phyloP scores from a whole-genome alignment of 2,329 filamentous ascomycete genomes.

The Pyrenochaeta sp. region DNA sequence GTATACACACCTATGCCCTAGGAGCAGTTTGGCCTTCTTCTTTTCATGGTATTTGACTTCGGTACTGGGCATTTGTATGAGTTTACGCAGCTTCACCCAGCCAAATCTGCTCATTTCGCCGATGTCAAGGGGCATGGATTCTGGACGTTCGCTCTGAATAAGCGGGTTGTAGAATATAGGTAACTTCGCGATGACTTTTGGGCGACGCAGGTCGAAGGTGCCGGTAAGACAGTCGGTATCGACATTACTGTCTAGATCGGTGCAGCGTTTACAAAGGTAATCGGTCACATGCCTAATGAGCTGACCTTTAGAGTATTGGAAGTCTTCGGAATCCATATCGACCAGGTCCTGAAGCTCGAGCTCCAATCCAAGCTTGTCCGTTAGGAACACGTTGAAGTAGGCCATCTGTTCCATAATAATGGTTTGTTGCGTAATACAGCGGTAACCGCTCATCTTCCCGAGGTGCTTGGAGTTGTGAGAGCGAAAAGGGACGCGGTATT shows the following conservation, averaged over 20 bases:
- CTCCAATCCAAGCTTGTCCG: constrained; percentile 3
- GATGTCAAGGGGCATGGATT: constrained; percentile 7
- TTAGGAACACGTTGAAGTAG: constrained; percentile 13
- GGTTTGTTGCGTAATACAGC: constrained; percentile 13
- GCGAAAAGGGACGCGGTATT: constrained; percentile 18
- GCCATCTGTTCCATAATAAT: constrained; percentile 10
- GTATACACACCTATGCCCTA: constrained; percentile 12
- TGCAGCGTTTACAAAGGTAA: constrained; percentile 7
- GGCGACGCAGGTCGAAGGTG: constrained; percentile 13
- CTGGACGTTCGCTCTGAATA: neutral
- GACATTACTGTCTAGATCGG: constrained; percentile 8
- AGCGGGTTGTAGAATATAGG: neutral
- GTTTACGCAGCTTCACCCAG: constrained; percentile 12
- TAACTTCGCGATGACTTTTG: constrained; percentile 2
- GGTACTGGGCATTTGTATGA: constrained; percentile 8
- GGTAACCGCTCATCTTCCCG: constrained; percentile 11
- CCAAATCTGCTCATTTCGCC: constrained; percentile 11
- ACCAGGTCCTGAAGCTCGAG: constrained; percentile 7
- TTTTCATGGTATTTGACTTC: constrained; percentile 11
- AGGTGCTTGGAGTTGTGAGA: constrained; percentile 15
- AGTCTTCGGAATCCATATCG: neutral
- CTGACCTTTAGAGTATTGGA: neutral
- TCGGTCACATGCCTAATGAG: neutral
- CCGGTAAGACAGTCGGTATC: neutral
- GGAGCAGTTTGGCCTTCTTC: constrained; percentile 7